Evolutionary conservation across 768 basidiomycete genomes (phyloP), one percentile per base, ranked within the genome.

Genomic region (Rhodotorula paludigena): DNA sequence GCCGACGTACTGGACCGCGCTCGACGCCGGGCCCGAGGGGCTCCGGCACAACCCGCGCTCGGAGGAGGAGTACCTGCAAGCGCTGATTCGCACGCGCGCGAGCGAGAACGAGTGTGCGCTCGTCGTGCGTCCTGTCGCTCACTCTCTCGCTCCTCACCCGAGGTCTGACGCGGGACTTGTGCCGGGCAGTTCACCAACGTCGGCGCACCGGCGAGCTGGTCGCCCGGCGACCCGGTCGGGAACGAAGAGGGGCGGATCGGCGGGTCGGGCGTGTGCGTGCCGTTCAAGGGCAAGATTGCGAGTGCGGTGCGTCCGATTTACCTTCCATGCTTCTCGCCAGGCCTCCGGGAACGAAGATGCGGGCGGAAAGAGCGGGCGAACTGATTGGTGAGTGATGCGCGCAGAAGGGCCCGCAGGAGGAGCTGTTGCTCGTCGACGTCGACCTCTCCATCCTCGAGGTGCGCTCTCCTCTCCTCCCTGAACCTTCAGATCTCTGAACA

Each of bases 21-120:
- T 53, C 25, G 74, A 75, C 45, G 62, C 57, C 12, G 65, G 53
- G 10, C 51, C 56, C 3, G 60, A 33, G 16, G 60, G 64, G 3
- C 59, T 66, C 25, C 16, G 33, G 35, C 63, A 69, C 58, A 68
- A 73, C 60, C 54, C 47, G 25, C 38, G 64, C 14, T 60, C 57
- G 23, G 74, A 75, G 55, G 33, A 25, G 45, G 59, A 61, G n/a
- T 75, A 62, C 61, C 58, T 75, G 20, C 61, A 69, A 28, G 32
- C 28, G 1, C n/a, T 75, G 18, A 63, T 75, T 45, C 62, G 69
- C 41, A 64, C 66, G 7, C 54, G 74, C 11, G 69, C 69, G 5
- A 73, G 68, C 48, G 74, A 75, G 52, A 71, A 71, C 64, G 74
- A 73, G 49, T 69, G 66, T 32, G 69, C 60, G 1, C 52, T 75